Evolutionary conservation across 208 protist species (phyloP).

Genomic region (Wallacemonas sp.): DNA sequence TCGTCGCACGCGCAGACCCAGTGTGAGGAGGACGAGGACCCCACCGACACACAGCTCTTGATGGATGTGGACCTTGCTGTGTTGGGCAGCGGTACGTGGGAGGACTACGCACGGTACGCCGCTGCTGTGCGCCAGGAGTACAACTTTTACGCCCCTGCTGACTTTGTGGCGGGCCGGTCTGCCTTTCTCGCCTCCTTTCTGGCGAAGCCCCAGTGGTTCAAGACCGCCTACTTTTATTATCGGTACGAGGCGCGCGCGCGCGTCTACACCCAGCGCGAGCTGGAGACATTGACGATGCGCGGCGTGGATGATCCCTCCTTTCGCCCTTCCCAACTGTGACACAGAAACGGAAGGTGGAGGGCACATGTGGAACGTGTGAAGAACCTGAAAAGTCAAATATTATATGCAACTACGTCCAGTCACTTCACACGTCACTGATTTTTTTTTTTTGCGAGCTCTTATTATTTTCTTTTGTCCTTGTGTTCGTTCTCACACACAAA

Average conservation of each 20-base stretch:
- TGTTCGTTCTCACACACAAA: not conserved
- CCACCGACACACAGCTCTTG: constrained; percentile 39
- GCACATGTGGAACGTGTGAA: no score
- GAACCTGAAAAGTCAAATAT: no score
- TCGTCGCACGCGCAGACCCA: not conserved
- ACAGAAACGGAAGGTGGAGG: no score
- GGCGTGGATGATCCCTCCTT: not conserved
- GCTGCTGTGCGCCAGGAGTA: constrained; percentile 63
- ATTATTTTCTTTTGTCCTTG: no score
- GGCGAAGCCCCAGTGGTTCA: constrained; percentile 61
- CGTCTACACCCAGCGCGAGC: constrained; percentile 44
- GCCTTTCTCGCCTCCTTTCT: constrained; percentile 51
- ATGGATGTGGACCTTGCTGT: constrained; percentile 79
- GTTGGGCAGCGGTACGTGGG: constrained; percentile 37
- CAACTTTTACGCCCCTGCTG: constrained; percentile 34
- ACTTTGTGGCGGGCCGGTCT: constrained; percentile 52
- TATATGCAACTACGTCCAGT: no score
- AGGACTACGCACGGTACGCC: constrained; percentile 43
- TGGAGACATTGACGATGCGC: constrained; percentile 27
- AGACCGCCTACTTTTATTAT: constrained; percentile 75
- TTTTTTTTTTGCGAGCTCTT: no score
- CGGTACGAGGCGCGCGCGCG: constrained; percentile 51
- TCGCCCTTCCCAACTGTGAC: no score
- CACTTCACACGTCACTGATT: no score
- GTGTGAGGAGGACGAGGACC: not conserved